Percentiles rank a stretch among this genome's conserved stretches.
Evolutionary conservation across 768 basidiomycete species (phyloP).

Genomic region (Trametes maxima): DNA sequence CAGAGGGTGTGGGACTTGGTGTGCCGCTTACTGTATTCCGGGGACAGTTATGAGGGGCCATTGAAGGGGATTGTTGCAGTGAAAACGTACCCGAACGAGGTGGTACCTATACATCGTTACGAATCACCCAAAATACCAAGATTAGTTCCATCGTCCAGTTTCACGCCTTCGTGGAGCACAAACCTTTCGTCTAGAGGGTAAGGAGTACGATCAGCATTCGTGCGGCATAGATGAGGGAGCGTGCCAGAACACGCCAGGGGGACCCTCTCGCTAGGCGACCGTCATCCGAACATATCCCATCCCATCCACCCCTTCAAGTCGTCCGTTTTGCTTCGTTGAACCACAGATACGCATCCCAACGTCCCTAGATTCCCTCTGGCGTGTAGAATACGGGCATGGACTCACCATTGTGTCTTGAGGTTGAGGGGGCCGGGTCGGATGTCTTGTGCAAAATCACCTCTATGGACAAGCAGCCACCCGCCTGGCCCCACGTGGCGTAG

Average conservation of each 20-base stretch:
- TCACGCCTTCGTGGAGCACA: slow-evolving; percentile 34
- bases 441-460: slow-evolving; percentile 22
- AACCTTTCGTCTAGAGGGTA: slow-evolving; percentile 82
- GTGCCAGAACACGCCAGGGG: slow-evolving; percentile 14
- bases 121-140: slow-evolving; percentile 13
- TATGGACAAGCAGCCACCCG: slow-evolving; percentile 19
- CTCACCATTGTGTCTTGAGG: slow-evolving; percentile 50
- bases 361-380: slow-evolving; percentile 12
- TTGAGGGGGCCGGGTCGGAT: slow-evolving; percentile 33
- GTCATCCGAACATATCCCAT: slow-evolving; percentile 38
- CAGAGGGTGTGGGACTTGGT: slow-evolving; percentile 97
- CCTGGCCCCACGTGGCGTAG: slow-evolving; percentile 23
- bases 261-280: slow-evolving; percentile 11
- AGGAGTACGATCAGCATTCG: slow-evolving; percentile 21
- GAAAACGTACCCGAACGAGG: slow-evolving; percentile 85
- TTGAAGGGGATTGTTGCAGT: background rate
- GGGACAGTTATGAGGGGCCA: slow-evolving; percentile 6
- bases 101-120: slow-evolving; percentile 67
- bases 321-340: slow-evolving; percentile 28
- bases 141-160: slow-evolving; percentile 21
- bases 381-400: slow-evolving; percentile 27
- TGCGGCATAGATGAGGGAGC: slow-evolving; percentile 13
- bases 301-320: slow-evolving; percentile 38
- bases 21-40: slow-evolving; percentile 81
- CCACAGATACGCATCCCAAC: slow-evolving; percentile 8